These are phyloP conservation scores for Clarireedia paspali DNA, from an alignment of 2,329 filamentous ascomycete species.

Conservation along the genomic window DNA sequence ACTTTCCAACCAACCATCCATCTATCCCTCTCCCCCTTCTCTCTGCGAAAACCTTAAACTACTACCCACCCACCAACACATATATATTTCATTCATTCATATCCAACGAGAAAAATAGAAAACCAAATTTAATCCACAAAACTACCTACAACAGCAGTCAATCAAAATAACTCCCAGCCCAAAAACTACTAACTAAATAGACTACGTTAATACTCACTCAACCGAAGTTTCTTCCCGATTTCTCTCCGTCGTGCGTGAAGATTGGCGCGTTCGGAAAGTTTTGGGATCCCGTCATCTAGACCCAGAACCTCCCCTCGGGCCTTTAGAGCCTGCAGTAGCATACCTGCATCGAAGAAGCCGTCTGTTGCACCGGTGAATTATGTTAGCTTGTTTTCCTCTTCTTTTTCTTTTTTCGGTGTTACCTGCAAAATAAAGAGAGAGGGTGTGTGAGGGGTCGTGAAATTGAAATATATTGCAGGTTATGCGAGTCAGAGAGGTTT, in stretches of 20 bases:
- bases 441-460: too few relatives aligned
- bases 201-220: conserved; percentile 50
- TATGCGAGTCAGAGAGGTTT: background rate
- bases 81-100: too few relatives aligned
- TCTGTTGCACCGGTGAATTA: conserved; percentile 44
- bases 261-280: conserved; percentile 51
- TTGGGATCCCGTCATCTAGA: conserved; percentile 37
- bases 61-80: too few relatives aligned
- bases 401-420: background rate
- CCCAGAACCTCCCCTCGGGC: conserved; percentile 52
- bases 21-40: too few relatives aligned
- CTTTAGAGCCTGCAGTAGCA: conserved; percentile 83
- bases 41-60: too few relatives aligned
- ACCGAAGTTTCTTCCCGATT: conserved; percentile 64
- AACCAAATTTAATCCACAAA: background rate
- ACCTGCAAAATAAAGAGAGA: background rate
- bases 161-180: background rate
- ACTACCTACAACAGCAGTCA: background rate
- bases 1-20: too few relatives aligned
- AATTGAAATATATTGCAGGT: background rate
- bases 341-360: conserved; percentile 95
- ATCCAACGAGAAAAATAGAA: background rate
- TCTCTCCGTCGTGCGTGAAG: conserved; percentile 54
- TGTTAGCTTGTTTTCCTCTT: background rate
- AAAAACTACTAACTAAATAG: background rate